Evolutionary conservation across 176 grass and related monocot species (phyloP), one percentile per base, ranked within the genome.

Genomic region (Urochloa ruziziensis): DNA sequence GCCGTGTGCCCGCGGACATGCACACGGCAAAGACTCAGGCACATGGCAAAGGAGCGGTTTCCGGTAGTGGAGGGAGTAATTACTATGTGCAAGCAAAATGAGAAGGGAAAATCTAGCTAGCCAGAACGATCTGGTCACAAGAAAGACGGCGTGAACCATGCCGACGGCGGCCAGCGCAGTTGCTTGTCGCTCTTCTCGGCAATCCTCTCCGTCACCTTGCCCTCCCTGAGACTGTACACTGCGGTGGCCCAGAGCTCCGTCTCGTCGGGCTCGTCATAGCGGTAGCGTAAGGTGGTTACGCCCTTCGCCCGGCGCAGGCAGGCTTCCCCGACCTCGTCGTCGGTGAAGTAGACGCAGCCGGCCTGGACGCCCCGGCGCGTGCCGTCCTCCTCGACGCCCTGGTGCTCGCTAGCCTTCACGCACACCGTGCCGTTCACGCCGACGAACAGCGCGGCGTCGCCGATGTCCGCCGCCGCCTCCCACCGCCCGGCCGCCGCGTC

Each of bases 61-160:
- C n/a, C n/a, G n/a, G n/a, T n/a, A n/a, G n/a, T n/a, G n/a, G n/a
- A n/a, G n/a, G n/a, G n/a, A n/a, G n/a, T n/a, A n/a, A n/a, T n/a
- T n/a, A n/a, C n/a, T n/a, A n/a, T n/a, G n/a, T n/a, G n/a, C n/a
- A n/a, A n/a, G n/a, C n/a, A n/a, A n/a, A n/a, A n/a, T n/a, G n/a
- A n/a, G n/a, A n/a, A n/a, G n/a, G n/a, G n/a, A n/a, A n/a, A n/a
- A n/a, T n/a, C n/a, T n/a, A n/a, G n/a, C n/a, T n/a, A n/a, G n/a
- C n/a, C n/a, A n/a, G n/a, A n/a, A n/a, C n/a, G n/a, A n/a, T n/a
- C n/a, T 7, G 66, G 4, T 67, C 65, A 67, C 21, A n/a, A 62
- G 8, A 62, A 42, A 5, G 27, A 23, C 33, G 70, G 81, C 4
- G 29, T 73, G 56, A 83, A 62, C 80, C 80, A 83, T 14, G 33